Evolutionary conservation across 352 stramenopile species (phyloP), one percentile per base, ranked within the genome.

Genomic region (Globisporangium carolinianum): DNA sequence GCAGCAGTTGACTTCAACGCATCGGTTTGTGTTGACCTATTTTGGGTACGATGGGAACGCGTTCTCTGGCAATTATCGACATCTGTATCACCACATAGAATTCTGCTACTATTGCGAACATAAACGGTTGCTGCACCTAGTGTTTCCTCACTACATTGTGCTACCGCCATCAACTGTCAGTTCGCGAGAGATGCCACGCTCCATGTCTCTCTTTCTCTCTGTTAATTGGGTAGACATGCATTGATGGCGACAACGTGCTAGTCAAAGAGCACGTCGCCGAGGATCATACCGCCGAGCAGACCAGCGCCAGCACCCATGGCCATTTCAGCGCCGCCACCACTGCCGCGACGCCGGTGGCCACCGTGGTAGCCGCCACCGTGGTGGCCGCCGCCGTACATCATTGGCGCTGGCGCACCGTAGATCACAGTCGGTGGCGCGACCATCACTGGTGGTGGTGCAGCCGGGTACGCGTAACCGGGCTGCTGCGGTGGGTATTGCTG

Each of bases 221-320:
- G 24, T 32, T 32, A 32, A 32, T 32, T 32, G 1, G 24, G 24
- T 32, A 32, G 24, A 32, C 24, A 32, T 32, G 24, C 24, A 32
- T 32, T 32, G 24, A 32, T 32, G 24, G 24, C 24, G 24, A 3
- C 24, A 32, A 10, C 18, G 10, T 4, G 35, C 35, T 62, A 71
- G 45, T 81, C 66, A 49, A 89, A 89, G 24, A 90, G 61, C 10
- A 72, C 69, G 63, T 90, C 83, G n/a, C 82, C 84, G 0, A 94
- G 70, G 36, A 94, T 54, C 62, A 91, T 65, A 11, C 84, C 84
- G 47, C 84, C 84, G 41, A 90, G 62, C n/a, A 92, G 62, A 58
- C 82, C 82, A 4, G 77, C 82, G 24, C 82, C 84, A 18, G 89
- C 72, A 24, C 84, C 84, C 53, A 94, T 71, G 9, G 82, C 84